Evolutionary conservation across 2,329 filamentous ascomycete genomes (phyloP).

Genomic region (Ustulina deusta): DNA sequence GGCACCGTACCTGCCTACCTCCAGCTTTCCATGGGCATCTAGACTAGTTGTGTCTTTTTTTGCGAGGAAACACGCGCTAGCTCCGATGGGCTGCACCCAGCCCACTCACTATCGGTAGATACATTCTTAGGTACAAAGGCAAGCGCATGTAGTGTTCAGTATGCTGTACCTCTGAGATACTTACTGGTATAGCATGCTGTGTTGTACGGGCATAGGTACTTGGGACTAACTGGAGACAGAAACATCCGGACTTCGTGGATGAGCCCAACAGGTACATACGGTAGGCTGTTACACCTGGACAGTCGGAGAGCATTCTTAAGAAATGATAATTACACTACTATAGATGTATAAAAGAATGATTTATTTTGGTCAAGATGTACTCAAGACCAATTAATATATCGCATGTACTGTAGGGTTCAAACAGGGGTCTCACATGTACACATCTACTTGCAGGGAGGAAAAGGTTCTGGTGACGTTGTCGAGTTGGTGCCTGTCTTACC

Average conservation of each 20-base stretch:
- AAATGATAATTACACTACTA: too few relatives aligned
- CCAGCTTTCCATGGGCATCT: neutral
- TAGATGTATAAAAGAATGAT: neutral
- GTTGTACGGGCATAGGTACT: neutral
- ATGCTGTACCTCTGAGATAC: neutral
- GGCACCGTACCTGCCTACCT: neutral
- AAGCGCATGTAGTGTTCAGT: neutral
- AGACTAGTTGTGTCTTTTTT: slow-evolving; percentile 17
- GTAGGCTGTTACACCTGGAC: too few relatives aligned
- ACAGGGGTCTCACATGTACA: slow-evolving; percentile 3
- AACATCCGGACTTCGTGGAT: neutral
- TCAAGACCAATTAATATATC: neutral
- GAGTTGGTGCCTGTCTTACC: slow-evolving; percentile 47
- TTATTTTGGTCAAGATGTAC: neutral
- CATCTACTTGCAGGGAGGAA: slow-evolving; percentile 1
- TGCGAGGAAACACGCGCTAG: neutral
- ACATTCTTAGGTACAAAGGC: neutral
- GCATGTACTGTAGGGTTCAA: neutral
- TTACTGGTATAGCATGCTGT: neutral
- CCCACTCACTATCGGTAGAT: slow-evolving; percentile 2
- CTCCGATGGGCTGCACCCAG: slow-evolving; percentile 4
- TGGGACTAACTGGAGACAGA: neutral
- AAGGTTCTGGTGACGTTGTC: slow-evolving; percentile 49
- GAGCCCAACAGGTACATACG: neutral
- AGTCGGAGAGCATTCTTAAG: too few relatives aligned